Percentiles rank a stretch among this genome's conserved stretches.
Evolutionary conservation across 2,329 filamentous ascomycete species (phyloP).

Genomic region (Zymoseptoria brevis): DNA sequence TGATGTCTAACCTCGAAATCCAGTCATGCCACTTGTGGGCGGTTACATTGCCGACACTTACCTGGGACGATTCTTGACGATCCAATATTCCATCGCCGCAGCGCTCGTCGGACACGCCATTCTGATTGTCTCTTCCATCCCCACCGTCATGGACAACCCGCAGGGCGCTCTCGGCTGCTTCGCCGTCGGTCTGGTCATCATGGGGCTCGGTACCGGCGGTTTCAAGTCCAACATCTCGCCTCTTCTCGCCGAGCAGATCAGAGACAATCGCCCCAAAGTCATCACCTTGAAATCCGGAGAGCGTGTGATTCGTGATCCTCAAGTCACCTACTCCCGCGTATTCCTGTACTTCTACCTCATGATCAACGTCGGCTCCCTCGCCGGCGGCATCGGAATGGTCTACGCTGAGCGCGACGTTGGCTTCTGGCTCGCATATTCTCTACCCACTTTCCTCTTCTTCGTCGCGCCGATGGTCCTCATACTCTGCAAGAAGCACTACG

Average conservation of each 20-base stretch:
- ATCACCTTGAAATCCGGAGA: conserved; percentile 36
- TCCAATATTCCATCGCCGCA: conserved; percentile 55
- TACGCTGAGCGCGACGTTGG: conserved; percentile 59
- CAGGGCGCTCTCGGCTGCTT: conserved; percentile 56
- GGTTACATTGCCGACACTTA: conserved; percentile 58
- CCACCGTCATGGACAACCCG: conserved; percentile 50
- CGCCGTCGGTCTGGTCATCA: conserved; percentile 55
- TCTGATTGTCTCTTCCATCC: conserved; percentile 57
- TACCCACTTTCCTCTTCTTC: conserved; percentile 57
- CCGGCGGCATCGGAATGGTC: conserved; percentile 53
- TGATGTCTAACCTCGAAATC: no score
- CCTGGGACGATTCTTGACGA: conserved; percentile 61
- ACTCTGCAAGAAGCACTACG: conserved; percentile 42
- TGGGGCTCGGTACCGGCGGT: conserved; percentile 67
- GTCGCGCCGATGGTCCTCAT: conserved; percentile 52
- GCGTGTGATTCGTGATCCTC: conserved; percentile 40
- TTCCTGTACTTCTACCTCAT: conserved; percentile 61
- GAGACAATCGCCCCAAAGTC: conserved; percentile 33
- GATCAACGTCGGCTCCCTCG: conserved; percentile 64
- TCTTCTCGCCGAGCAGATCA: conserved; percentile 42
- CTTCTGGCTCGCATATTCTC: conserved; percentile 58
- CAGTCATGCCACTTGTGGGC: conserved; percentile 35
- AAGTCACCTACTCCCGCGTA: conserved; percentile 40
- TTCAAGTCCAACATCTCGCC: conserved; percentile 70
- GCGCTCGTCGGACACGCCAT: conserved; percentile 60